phyloP scores from a whole-genome alignment of 768 basidiomycete species.

The Floccularia luteovirens region DNA sequence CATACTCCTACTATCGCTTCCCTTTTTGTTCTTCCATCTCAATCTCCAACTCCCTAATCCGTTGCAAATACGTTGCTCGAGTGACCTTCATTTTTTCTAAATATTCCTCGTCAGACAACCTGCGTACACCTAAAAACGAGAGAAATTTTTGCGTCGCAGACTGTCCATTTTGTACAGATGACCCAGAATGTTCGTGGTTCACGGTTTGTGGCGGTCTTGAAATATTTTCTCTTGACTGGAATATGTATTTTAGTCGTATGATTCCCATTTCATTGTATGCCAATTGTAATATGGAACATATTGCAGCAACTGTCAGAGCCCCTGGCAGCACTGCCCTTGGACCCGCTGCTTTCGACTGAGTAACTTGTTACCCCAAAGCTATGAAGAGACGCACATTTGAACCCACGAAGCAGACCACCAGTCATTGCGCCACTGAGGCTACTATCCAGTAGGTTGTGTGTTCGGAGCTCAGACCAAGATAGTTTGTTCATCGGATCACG shows the following conservation, averaged over 20 bases:
- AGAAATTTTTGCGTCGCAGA: constrained; percentile 33
- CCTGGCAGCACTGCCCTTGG: constrained; percentile 49
- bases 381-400: constrained; percentile 41
- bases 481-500: constrained; percentile 9
- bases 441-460: constrained; percentile 58
- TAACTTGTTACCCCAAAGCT: not conserved
- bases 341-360: constrained; percentile 43
- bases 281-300: constrained; percentile 59
- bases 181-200: not conserved
- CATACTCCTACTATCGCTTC: constrained; percentile 9
- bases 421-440: constrained; percentile 65
- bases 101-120: constrained; percentile 70
- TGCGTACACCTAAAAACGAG: constrained; percentile 39
- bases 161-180: too few relatives aligned
- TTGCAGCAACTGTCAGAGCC: constrained; percentile 46
- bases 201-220: constrained; percentile 5
- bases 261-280: constrained; percentile 64
- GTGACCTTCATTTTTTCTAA: constrained; percentile 48
- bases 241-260: constrained; percentile 50
- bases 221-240: constrained; percentile 19
- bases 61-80: constrained; percentile 43
- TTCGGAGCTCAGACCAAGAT: constrained; percentile 48
- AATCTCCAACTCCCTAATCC: constrained; percentile 52
- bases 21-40: constrained; percentile 27
- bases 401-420: constrained; percentile 50